Conservation (phyloP, 129 eudicot genomes). For the Flaveria ramosissima region DNA sequence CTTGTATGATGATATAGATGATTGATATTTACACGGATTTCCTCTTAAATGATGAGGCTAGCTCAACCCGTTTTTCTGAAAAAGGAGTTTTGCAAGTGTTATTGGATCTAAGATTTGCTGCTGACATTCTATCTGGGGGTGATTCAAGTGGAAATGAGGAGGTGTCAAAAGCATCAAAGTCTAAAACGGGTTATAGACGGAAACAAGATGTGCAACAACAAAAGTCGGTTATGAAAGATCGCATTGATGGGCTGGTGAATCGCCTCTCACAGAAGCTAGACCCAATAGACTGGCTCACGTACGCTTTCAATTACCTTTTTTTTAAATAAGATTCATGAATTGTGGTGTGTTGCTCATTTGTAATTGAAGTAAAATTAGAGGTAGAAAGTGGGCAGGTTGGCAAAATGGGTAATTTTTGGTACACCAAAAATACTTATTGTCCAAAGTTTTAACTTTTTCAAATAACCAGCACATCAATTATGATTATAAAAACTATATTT, state of each 20-base stretch:
- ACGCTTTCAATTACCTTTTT: constrained; percentile 29
- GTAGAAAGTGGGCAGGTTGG: background rate
- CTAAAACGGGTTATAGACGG: constrained; percentile 59
- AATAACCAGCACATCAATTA: background rate
- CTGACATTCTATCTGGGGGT: constrained; percentile 82
- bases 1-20: constrained; percentile 48
- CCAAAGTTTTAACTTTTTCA: background rate
- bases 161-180: constrained; percentile 43
- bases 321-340: constrained; percentile 2
- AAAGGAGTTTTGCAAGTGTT: constrained; percentile 84
- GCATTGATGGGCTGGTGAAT: constrained; percentile 52
- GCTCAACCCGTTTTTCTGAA: constrained; percentile 64
- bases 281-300: constrained; percentile 99
- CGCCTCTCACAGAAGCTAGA: constrained; percentile 81
- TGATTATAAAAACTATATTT: background rate
- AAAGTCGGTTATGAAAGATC: constrained; percentile 65
- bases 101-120: constrained; percentile 80
- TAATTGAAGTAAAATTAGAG: background rate
- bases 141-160: constrained; percentile 53
- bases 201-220: constrained; percentile 59
- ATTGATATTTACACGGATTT: constrained; percentile 63
- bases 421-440: background rate
- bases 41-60: constrained; percentile 40
- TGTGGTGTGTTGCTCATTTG: background rate
- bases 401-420: background rate